Percentiles rank a stretch among this genome's conserved stretches.
Conservation (phyloP, 306 rosid species). For the Trichosanthes truncata region DNA sequence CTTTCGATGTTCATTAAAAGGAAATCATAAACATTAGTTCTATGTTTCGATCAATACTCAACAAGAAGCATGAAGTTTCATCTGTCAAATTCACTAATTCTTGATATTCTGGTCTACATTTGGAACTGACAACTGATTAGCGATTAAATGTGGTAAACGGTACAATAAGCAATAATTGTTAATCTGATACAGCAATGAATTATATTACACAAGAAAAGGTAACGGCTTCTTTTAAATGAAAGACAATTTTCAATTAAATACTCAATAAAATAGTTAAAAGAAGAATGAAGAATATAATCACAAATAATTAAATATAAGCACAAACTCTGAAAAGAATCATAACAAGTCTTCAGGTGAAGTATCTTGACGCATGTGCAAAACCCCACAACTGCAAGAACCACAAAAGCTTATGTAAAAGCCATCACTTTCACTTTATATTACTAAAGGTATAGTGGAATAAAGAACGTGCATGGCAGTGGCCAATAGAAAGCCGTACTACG, state of each 20-base stretch:
- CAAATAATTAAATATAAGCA: not conserved
- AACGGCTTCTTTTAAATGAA: not conserved
- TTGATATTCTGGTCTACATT: not conserved
- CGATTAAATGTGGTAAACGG: not conserved
- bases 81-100: not conserved
- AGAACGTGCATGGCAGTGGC: not conserved
- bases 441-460: not conserved
- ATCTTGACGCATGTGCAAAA: constrained; percentile 67
- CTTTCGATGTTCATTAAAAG: not conserved
- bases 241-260: not conserved
- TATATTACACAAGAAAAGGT: not conserved
- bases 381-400: constrained; percentile 86
- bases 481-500: not conserved
- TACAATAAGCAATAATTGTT: not conserved
- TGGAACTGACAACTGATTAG: not conserved
- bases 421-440: not conserved
- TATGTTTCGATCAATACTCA: not conserved
- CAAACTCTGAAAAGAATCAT: constrained; percentile 1
- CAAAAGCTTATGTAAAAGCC: constrained; percentile 9
- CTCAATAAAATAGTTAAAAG: not conserved
- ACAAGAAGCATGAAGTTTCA: not conserved
- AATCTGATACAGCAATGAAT: not conserved
- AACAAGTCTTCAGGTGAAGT: constrained; percentile 23
- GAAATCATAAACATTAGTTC: not conserved
- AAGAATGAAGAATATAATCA: not conserved